Base-by-base conservation (phyloP, 805 yeast species). In the Ogataea sp. region DNA sequence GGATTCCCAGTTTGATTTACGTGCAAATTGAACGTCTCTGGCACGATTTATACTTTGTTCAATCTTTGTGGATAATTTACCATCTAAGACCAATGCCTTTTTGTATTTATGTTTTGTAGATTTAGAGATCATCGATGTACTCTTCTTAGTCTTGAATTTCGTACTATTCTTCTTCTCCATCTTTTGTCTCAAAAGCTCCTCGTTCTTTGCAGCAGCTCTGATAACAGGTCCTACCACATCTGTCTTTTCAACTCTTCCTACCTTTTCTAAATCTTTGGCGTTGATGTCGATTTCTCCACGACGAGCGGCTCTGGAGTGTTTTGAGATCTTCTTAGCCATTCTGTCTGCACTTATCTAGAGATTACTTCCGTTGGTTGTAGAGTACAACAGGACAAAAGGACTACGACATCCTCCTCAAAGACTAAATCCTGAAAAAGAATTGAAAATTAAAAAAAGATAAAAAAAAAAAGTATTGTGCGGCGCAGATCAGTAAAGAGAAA, bases 241-340 rank as follows among this genome's bases (percentile, higher is more conserved):
- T 15, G 79, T 71, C 41, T 69, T 69, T 45, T 77, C 79, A 11
- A 70, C 67, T 56, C 83, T 73, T 36, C 86, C 81, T 16, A 81
- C 57, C 11, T 62, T 56, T 20, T 67, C 63, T 26, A 83, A 62
- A 7, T 70, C 67, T 45, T 68, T 72, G 9, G 71, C 61, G 1
- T 71, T 65, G 16, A 62, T 68, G 3, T 53, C 61, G 13, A 63
- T 58, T 43, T 69, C 73, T 6, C 80, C 82, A 55, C 87, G 68
- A 62, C 89, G 76, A 2, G 93, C 89, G 2, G 88, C 87, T 63
- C 93, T 71, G 33, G 88, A 79, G 44, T 72, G 78, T 47, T 80
- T 80, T 16, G 86, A 79, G 21, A 78, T 71, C 26, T 49, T 47
- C 41, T 53, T 53, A 4, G 54, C 59, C 59, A 55, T 53, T 13